Conservation (phyloP, 306 rosid species). For the Abrus pulchellus region DNA sequence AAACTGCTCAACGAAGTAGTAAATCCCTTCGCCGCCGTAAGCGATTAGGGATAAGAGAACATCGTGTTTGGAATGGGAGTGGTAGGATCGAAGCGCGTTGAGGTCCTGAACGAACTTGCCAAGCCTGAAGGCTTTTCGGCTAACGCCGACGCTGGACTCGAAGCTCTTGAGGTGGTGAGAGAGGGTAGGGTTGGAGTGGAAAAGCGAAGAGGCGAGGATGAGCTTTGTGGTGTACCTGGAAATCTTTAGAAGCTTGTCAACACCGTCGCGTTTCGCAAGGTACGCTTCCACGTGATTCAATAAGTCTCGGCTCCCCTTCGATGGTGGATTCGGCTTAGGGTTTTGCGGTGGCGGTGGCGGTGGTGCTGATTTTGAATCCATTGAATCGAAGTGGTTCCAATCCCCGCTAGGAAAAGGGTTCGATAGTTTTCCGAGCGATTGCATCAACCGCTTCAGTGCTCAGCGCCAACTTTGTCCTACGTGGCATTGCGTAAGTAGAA, state of each 20-base stretch:
- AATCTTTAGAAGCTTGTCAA: conserved; percentile 92
- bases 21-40: conserved; percentile 84
- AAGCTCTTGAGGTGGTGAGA: conserved; percentile 72
- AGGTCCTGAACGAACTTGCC: conserved; percentile 90
- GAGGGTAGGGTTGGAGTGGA: conserved; percentile 62
- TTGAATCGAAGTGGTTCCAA: conserved; percentile 23
- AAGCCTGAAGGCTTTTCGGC: conserved; percentile 91
- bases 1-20: conserved; percentile 85
- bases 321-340: conserved; percentile 18
- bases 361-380: conserved; percentile 59
- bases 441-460: no score
- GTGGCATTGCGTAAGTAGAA: no score
- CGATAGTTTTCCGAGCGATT: no score
- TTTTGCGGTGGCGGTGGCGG: conserved; percentile 22
- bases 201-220: conserved; percentile 69
- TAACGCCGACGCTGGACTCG: conserved; percentile 88
- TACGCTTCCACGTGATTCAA: conserved; percentile 76
- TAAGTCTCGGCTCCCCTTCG: conserved; percentile 62
- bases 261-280: conserved; percentile 93
- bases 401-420: no score
- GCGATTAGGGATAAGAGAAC: conserved; percentile 59
- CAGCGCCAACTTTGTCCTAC: no score
- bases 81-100: conserved; percentile 67
- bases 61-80: conserved; percentile 51
- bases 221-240: conserved; percentile 82